These are phyloP conservation scores for Epichloe sylvatica DNA, from an alignment of 2,329 filamentous ascomycete genomes.

Conservation along the genomic window DNA sequence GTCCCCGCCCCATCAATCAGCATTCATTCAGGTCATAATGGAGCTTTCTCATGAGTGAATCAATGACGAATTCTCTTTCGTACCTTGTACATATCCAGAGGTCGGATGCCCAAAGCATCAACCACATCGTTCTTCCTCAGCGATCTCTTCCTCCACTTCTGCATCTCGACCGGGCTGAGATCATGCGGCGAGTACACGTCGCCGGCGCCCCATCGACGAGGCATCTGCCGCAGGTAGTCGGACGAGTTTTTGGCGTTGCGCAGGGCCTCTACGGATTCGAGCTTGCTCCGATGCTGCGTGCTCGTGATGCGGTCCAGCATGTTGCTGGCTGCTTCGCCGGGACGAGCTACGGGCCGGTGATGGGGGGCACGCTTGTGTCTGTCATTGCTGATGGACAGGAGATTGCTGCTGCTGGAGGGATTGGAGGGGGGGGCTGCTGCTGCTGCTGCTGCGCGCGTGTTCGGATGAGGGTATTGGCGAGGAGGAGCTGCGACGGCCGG, in stretches of 20 bases:
- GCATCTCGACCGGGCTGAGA: conserved; percentile 61
- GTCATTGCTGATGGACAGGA: conserved; percentile 12
- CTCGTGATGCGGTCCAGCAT: conserved; percentile 16
- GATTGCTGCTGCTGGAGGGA: conserved; percentile 7
- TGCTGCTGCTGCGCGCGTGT: background rate
- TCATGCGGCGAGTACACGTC: conserved; percentile 90
- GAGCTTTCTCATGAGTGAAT: background rate
- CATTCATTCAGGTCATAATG: background rate
- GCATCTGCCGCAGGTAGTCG: conserved; percentile 49
- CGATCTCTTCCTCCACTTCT: conserved; percentile 56
- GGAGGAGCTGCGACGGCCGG: conserved; percentile 12
- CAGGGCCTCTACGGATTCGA: conserved; percentile 12
- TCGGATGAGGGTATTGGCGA: conserved; percentile 8
- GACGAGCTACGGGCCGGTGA: background rate
- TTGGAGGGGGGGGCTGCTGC: background rate
- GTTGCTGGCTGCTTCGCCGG: conserved; percentile 15
- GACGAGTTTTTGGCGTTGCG: conserved; percentile 27
- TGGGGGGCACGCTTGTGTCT: conserved; percentile 6
- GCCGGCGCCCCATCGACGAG: conserved; percentile 58
- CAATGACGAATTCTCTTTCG: background rate
- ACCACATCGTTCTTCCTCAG: conserved; percentile 57
- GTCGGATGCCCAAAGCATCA: conserved; percentile 66
- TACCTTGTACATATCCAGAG: conserved; percentile 78
- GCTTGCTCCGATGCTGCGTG: conserved; percentile 23
- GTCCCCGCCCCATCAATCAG: background rate